These are phyloP conservation scores for Myrica gale DNA, from an alignment of 306 rosid genomes.

Conservation along the genomic window DNA sequence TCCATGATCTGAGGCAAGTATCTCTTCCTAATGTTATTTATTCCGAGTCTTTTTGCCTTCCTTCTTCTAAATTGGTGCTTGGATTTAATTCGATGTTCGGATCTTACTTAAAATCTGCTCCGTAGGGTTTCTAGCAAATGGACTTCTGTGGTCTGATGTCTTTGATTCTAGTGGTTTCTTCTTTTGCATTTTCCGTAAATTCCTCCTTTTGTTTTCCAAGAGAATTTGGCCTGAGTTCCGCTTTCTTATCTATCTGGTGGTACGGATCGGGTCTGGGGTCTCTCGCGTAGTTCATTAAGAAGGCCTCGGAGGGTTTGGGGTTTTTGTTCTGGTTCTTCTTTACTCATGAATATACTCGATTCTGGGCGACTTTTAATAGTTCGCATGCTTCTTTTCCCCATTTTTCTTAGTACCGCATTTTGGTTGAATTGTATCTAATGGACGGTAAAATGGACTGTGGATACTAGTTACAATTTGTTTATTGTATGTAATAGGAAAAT, in stretches of 20 bases:
- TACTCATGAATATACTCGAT: neutral
- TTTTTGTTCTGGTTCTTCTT: neutral
- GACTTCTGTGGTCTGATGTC: neutral
- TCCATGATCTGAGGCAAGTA: slow-evolving; percentile 11
- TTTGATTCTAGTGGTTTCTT: neutral
- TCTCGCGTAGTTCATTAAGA: neutral
- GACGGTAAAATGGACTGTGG: too few species aligned
- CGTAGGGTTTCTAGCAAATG: neutral
- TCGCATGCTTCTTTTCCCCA: too few species aligned
- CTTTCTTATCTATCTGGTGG: neutral
- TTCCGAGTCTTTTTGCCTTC: neutral
- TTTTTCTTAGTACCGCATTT: neutral
- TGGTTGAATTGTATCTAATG: neutral
- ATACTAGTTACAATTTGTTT: neutral
- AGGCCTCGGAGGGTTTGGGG: neutral
- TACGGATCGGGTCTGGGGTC: neutral
- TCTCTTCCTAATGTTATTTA: neutral
- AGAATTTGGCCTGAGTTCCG: neutral
- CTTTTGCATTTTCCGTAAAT: neutral
- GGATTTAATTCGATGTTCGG: neutral
- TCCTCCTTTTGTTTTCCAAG: neutral
- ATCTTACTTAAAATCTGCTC: neutral
- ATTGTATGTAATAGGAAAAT: neutral
- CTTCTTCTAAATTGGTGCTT: neutral
- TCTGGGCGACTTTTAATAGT: neutral